Base-by-base conservation (phyloP, 805 yeast species). In the Yamadazyma ubonensis region DNA sequence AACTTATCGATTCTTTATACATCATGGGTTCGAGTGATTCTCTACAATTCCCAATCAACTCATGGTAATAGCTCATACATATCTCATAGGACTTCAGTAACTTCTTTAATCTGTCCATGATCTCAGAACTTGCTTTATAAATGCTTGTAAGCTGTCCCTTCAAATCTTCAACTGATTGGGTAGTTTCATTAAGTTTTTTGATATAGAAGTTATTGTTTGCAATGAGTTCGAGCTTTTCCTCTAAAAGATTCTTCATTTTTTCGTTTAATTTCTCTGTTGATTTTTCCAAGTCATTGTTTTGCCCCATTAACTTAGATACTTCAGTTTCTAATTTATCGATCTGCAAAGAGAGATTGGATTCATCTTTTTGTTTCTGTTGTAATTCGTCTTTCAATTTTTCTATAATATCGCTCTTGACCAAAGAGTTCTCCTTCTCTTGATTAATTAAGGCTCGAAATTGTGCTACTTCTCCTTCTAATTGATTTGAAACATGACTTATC, bases 11-110 rank as follows among this genome's bases (percentile, higher is more conserved):
- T 26, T 51, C 52, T 15, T 49, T 39, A 30, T 47, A 43, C 39
- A 51, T 35, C 47, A 51, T 36, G 16, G 55, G 53, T 29, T 37
- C 41, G 15, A 51, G 38, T 8, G 36, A 30, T 11, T 16, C 26
- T 14, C 28, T 36, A 15, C 41, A 26, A 7, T n/a, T 12, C 16
- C 28, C 31, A 8, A 44, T 15, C 14, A 44, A 37, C n/a, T 37
- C 32, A 11, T 28, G n/a, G 26, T 38, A 44, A 15, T 16, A 22
- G 7, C 21, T 32, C 9, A 40, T 12, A 3, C 20, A 11, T 2
- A 35, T 3, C 5, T 23, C 30, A 20, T 36, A 14, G 11, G 40
- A 40, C 16, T 21, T 17, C 33, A 11, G 28, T 4, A 30, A 21
- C 8, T 18, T 33, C 5, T 23, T 15, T n/a, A 27, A 25, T 14